Evolutionary conservation across 2,329 filamentous ascomycete genomes (phyloP), one percentile per base, ranked within the genome.

Genomic region (Chaetomiaceae sp.): DNA sequence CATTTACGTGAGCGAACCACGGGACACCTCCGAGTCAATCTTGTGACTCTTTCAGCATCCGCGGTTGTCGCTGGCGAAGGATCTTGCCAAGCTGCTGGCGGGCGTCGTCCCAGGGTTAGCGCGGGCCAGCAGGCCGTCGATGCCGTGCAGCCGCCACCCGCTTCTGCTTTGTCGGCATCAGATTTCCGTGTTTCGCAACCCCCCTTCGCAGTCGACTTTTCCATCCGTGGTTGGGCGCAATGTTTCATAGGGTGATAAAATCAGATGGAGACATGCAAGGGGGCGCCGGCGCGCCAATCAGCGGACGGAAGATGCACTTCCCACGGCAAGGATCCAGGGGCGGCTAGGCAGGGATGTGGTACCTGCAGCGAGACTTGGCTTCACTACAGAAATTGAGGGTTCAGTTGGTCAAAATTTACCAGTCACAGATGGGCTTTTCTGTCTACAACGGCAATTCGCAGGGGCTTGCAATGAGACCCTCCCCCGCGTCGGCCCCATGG

Each of bases 151-250:
- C 44, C 44, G 53, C 44, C 48, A 44, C 38, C 32, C 32, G 23
- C 51, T n/a, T 43, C 25, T 54, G 32, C n/a, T 43, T 30, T 45
- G 36, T 53, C 49, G 48, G 44, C 14, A 36, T 47, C 42, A 33
- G 53, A n/a, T 34, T 51, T 46, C 57, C 56, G 54, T 53, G 56
- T 58, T 53, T 58, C 48, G 52, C 30, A 46, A 34, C 25, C 29
- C 25, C 29, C 32, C 18, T 32, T 34, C 20, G 32, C 23, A 16
- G 42, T 16, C 13, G 51, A 41, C 18, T 5, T 37, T 51, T 40
- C 37, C 32, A 18, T 43, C 37, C 16, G 25, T 44, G 53, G 48
- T 55, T 55, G 53, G 53, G 32, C 32, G 13, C n/a, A 2, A 32
- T 51, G 53, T 55, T 55, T 55, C 53, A 47, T 36, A n/a, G 41